Percentiles rank a stretch among this genome's conserved stretches.
Conservation (phyloP, 768 basidiomycete genomes). For the Phlebiopsis flavidoalba region DNA sequence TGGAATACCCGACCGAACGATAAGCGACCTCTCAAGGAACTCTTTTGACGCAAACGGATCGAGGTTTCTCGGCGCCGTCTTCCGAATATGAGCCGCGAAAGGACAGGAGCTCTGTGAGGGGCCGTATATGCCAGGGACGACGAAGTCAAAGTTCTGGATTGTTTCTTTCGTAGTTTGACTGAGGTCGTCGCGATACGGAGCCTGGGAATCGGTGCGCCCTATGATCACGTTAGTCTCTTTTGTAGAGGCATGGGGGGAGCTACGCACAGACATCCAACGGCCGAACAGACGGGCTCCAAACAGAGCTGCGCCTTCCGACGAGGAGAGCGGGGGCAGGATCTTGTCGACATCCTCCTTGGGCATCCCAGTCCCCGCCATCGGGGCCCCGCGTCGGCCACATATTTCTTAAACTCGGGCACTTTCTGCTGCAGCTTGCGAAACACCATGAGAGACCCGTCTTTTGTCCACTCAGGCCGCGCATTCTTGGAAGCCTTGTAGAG, state of each 20-base stretch:
- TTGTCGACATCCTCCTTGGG: neutral
- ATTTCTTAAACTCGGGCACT: neutral
- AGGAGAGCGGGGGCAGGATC: neutral
- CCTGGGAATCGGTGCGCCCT: neutral
- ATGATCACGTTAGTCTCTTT: neutral
- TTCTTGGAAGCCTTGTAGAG: neutral
- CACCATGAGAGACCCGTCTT: neutral
- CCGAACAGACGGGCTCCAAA: neutral
- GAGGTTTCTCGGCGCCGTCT: neutral
- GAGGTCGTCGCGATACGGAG: neutral
- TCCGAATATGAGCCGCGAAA: neutral
- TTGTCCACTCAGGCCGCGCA: neutral
- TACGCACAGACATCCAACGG: neutral
- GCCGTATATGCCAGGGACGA: neutral
- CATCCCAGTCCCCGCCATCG: neutral
- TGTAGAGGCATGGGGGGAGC: neutral
- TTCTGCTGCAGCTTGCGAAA: neutral
- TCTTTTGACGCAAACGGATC: neutral
- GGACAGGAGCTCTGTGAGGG: neutral
- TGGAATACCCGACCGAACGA: neutral
- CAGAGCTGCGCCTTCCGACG: neutral
- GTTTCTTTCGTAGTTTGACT: neutral
- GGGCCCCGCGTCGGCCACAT: neutral
- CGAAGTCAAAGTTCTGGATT: neutral
- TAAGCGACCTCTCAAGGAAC: neutral